Evolutionary conservation across 129 eudicot genomes (phyloP).

Genomic region (carrot (Daucus carota)): DH1_v3.0 NC_030383.2:34887001-34887500

Average conservation of each 20-base stretch:
- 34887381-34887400: neutral
- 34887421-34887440: neutral
- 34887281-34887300: neutral
- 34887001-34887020: no score
- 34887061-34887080: no score
- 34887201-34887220: no score
- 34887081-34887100: no score
- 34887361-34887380: neutral
- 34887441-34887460: neutral
- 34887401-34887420: neutral
- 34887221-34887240: no score
- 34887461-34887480: neutral
- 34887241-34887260: conserved; percentile 9
- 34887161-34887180: no score
- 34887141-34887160: no score
- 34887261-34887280: neutral
- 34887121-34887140: no score
- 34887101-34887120: no score
- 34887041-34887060: no score
- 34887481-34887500: neutral
- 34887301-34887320: neutral
- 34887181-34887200: no score
- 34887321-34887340: neutral
- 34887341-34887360: neutral
- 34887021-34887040: no score